Percentiles rank a stretch among this genome's conserved stretches.
Evolutionary conservation across 169 alveolate species (phyloP).

Genomic region (Plasmodium gaboni): DNA sequence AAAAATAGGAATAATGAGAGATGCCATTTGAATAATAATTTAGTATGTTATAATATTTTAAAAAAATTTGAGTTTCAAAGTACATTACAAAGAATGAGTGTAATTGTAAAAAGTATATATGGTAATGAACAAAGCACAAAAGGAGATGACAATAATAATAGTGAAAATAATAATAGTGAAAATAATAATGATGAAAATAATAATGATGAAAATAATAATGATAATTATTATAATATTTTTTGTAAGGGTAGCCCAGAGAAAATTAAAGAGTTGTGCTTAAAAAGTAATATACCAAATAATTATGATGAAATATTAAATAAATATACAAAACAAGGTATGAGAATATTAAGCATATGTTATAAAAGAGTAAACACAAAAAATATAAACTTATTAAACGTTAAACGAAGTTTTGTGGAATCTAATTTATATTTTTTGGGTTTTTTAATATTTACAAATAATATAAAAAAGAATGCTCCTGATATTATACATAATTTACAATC

Average conservation of each 20-base stretch:
- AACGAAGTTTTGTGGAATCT: slow-evolving; percentile 76
- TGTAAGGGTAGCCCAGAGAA: slow-evolving; percentile 7
- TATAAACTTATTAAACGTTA: background rate
- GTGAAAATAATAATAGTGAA: too few relatives aligned
- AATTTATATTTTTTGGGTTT: slow-evolving; percentile 77
- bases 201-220: background rate
- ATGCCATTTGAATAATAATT: too few relatives aligned
- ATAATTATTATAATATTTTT: background rate
- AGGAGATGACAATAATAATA: too few relatives aligned
- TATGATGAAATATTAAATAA: slow-evolving; percentile 3
- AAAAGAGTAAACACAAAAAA: background rate
- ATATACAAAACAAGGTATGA: slow-evolving; percentile 7
- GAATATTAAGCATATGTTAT: background rate
- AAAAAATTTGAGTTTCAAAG: background rate
- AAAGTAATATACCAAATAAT: background rate
- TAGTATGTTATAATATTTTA: background rate
- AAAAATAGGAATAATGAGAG: too few relatives aligned
- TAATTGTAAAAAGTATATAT: background rate
- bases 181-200: too few relatives aligned
- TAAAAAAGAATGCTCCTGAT: slow-evolving; percentile 65
- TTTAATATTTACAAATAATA: slow-evolving; percentile 77
- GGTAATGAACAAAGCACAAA: too few relatives aligned
- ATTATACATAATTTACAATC: slow-evolving; percentile 73
- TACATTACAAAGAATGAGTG: slow-evolving; percentile 2
- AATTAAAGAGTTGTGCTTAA: slow-evolving; percentile 1